Percentiles rank a stretch among this genome's conserved stretches.
Conservation (phyloP, 2,329 filamentous ascomycete species). For the Aspergillus puulaauensis region DNA sequence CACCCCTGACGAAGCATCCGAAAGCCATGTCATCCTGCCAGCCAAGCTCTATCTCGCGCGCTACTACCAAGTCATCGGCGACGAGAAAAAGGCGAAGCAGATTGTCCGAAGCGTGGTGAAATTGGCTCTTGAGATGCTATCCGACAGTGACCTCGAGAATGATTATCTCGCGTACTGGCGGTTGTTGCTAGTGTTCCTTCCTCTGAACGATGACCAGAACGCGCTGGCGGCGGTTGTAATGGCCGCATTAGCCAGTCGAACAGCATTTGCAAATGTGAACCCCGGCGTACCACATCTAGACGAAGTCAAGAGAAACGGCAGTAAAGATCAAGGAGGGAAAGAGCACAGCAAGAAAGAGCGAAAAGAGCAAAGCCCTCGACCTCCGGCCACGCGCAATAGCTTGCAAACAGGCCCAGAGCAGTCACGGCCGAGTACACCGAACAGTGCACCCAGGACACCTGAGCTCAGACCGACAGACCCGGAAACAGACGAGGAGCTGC, state of each 20-base stretch:
- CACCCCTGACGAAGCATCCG: slow-evolving; percentile 15
- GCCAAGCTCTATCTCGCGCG: slow-evolving; percentile 19
- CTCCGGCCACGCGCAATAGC: background rate
- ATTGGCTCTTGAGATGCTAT: slow-evolving; percentile 27
- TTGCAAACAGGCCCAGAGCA: background rate
- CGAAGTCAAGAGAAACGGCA: background rate
- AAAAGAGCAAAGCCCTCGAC: slow-evolving; percentile 1
- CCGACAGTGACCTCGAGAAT: slow-evolving; percentile 28
- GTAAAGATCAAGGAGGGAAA: background rate
- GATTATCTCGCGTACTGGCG: slow-evolving; percentile 25
- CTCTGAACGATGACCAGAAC: slow-evolving; percentile 21
- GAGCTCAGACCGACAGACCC: background rate
- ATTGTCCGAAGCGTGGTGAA: slow-evolving; percentile 21
- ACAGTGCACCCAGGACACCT: background rate
- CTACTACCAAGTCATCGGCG: slow-evolving; percentile 19
- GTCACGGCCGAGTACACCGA: background rate
- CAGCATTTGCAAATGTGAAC: background rate
- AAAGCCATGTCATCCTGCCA: slow-evolving; percentile 17
- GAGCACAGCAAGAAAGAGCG: slow-evolving; percentile 4
- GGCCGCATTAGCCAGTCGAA: slow-evolving; percentile 11
- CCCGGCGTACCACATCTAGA: background rate
- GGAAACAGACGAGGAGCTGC: background rate
- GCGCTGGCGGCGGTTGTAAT: slow-evolving; percentile 16
- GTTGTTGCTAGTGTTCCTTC: slow-evolving; percentile 21
- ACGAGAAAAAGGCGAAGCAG: slow-evolving; percentile 21